Percentiles rank a stretch among this genome's conserved stretches.
Evolutionary conservation across 306 rosid genomes (phyloP).

Genomic region (Fagus sylvatica): DNA sequence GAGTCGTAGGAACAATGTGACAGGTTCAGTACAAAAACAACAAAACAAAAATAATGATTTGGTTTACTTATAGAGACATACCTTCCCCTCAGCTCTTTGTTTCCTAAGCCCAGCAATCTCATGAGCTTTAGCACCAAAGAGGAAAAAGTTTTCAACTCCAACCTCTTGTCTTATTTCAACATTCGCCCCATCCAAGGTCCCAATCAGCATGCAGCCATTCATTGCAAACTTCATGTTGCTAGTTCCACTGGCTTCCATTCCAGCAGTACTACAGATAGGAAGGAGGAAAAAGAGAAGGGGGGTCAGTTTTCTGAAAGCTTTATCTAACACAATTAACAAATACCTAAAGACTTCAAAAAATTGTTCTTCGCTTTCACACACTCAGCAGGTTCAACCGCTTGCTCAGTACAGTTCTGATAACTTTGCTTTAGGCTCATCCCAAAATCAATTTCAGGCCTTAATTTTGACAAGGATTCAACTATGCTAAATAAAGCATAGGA

Average conservation of each 20-base stretch:
- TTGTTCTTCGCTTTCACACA: background rate
- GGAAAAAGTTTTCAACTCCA: slow-evolving; percentile 91
- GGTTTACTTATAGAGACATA: slow-evolving; percentile 33
- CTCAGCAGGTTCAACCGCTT: too few species aligned
- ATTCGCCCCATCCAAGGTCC: slow-evolving; percentile 98
- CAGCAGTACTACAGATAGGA: slow-evolving; percentile 73
- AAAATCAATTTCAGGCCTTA: background rate
- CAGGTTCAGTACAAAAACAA: background rate
- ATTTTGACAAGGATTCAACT: background rate
- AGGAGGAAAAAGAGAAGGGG: background rate
- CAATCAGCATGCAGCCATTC: slow-evolving; percentile 94
- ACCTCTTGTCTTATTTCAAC: slow-evolving; percentile 97
- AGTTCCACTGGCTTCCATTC: slow-evolving; percentile 99
- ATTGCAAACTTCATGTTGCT: slow-evolving; percentile 99
- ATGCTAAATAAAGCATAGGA: background rate
- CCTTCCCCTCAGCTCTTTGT: slow-evolving; percentile 95
- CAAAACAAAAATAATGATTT: slow-evolving; percentile 15
- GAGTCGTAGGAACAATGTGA: slow-evolving; percentile 6
- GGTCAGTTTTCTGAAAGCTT: background rate
- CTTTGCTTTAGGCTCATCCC: background rate
- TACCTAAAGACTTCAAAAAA: background rate
- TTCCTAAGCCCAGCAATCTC: slow-evolving; percentile 90
- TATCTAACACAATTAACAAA: background rate
- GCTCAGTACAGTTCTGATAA: too few species aligned
- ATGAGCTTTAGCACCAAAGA: slow-evolving; percentile 92